Conservation (phyloP, 1,284 basidiomycete species). For the Marasmius tenuissimus region DNA sequence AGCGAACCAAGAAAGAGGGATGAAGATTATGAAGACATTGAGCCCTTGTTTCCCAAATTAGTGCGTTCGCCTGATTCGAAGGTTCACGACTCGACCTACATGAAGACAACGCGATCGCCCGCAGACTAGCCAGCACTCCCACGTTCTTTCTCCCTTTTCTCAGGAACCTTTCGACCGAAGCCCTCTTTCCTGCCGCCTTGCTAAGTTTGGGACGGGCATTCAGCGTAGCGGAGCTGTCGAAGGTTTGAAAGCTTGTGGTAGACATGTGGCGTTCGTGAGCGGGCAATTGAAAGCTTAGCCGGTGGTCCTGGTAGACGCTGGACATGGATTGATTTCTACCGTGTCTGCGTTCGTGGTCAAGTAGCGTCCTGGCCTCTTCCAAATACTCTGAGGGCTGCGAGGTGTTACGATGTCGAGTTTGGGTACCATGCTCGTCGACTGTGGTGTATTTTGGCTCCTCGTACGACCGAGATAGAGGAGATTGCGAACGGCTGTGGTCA, state of each 20-base stretch:
- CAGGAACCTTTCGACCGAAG: conserved; percentile 37
- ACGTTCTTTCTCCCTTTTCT: conserved; percentile 51
- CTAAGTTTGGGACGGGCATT: not conserved
- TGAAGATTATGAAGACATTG: conserved; percentile 60
- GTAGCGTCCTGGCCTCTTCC: not conserved
- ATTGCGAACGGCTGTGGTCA: not conserved
- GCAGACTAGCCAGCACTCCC: conserved; percentile 44
- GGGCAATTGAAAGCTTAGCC: not conserved
- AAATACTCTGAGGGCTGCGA: not conserved
- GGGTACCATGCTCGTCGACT: not conserved
- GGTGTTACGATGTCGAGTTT: not conserved
- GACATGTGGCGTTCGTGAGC: not conserved
- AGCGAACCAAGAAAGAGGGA: conserved; percentile 64
- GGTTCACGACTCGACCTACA: conserved; percentile 38
- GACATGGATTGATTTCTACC: not conserved
- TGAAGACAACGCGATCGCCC: conserved; percentile 48
- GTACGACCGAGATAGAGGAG: not conserved
- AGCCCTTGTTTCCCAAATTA: conserved; percentile 38
- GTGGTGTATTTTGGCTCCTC: not conserved
- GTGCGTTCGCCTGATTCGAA: not conserved
- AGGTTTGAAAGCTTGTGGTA: not conserved
- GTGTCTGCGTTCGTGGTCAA: not conserved
- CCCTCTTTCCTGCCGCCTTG: not conserved
- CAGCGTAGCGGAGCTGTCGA: not conserved
- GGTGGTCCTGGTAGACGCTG: not conserved